phyloP scores from a whole-genome alignment of 345 rosid species.

The Eucalyptus brandiana region DNA sequence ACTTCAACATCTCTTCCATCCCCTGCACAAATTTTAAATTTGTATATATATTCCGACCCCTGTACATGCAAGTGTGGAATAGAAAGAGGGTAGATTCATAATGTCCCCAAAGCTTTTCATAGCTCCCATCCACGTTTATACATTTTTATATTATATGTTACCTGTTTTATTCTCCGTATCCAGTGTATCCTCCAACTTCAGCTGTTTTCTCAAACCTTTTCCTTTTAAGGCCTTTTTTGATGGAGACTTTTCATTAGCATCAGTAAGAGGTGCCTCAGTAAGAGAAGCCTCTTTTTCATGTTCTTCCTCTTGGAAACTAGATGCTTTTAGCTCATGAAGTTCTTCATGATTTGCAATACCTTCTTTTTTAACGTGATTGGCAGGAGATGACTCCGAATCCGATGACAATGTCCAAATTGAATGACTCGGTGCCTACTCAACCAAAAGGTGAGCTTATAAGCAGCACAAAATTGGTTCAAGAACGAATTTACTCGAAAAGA shows the following conservation, averaged over 20 bases:
- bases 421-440: conserved; percentile 29
- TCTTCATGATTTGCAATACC: background rate
- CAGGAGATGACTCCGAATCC: conserved; percentile 63
- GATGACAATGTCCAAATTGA: conserved; percentile 45
- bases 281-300: conserved; percentile 17
- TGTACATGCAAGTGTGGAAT: background rate
- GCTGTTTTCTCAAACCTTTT: conserved; percentile 31
- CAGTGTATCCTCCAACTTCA: conserved; percentile 11
- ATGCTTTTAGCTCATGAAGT: conserved; percentile 1
- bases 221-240: conserved; percentile 30
- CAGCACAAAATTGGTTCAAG: background rate
- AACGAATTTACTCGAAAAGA: background rate
- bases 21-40: conserved; percentile 23
- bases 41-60: background rate
- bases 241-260: conserved; percentile 8
- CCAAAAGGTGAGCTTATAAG: background rate
- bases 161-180: conserved; percentile 15
- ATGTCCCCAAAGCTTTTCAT: background rate
- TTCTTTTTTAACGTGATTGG: conserved; percentile 3
- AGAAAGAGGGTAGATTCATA: background rate
- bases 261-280: conserved; percentile 12
- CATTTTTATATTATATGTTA: background rate
- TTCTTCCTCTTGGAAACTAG: conserved; percentile 6
- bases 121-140: background rate
- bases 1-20: conserved; percentile 21